Conservation (phyloP, 805 yeast genomes). For the Kodamaea neixiangensis region DNA sequence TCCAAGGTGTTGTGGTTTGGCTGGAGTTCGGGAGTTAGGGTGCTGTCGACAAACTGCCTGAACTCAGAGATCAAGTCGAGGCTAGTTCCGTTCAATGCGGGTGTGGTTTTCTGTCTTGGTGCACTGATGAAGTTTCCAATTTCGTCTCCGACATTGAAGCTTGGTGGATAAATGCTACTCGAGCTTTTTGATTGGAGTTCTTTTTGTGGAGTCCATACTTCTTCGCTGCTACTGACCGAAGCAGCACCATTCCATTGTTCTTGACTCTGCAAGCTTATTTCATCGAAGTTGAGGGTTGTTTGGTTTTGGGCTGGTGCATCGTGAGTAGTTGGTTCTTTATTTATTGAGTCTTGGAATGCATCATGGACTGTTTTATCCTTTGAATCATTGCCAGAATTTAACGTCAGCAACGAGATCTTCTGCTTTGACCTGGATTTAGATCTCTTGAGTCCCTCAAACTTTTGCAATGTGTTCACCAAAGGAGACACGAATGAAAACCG, state of each 20-base stretch:
- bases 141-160: neutral
- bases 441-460: neutral
- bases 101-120: neutral
- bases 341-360: too few relatives aligned
- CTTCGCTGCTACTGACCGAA: neutral
- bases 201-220: neutral
- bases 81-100: neutral
- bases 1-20: neutral
- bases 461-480: neutral
- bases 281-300: too few relatives aligned
- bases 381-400: neutral
- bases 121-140: neutral
- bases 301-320: neutral
- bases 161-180: too few relatives aligned
- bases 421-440: neutral
- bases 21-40: neutral
- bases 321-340: neutral
- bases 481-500: neutral
- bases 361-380: too few relatives aligned
- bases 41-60: neutral
- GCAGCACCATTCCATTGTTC: too few relatives aligned
- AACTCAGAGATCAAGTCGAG: conserved; percentile 1
- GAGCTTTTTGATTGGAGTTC: neutral
- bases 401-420: too few relatives aligned
- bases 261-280: too few relatives aligned